These are phyloP conservation scores for Cercospora sp. DNA, from an alignment of 2,329 filamentous ascomycete genomes.

Conservation along the genomic window DNA sequence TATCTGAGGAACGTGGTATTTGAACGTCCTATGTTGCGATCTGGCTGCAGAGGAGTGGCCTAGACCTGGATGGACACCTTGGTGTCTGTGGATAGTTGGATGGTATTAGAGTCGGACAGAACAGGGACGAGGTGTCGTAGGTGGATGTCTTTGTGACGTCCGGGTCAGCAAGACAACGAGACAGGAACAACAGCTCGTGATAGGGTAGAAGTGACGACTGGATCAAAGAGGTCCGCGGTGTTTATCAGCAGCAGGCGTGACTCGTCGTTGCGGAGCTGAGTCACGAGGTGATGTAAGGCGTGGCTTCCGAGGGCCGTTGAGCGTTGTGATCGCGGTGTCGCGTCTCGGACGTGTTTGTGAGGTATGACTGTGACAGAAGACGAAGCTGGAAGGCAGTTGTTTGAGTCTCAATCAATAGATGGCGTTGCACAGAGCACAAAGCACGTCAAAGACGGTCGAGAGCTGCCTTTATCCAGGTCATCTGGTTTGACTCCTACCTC, in stretches of 20 bases:
- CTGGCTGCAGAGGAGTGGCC: constrained; percentile 8
- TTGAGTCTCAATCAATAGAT: constrained; percentile 12
- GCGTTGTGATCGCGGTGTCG: constrained; percentile 11
- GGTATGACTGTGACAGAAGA: constrained; percentile 4
- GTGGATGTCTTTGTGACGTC: constrained; percentile 17
- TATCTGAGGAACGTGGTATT: constrained; percentile 12
- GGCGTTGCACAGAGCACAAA: constrained; percentile 23
- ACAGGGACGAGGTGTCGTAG: constrained; percentile 5
- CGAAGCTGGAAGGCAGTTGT: not conserved
- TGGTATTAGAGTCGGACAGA: constrained; percentile 2
- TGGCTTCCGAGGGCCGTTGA: constrained; percentile 2
- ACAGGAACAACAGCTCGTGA: constrained; percentile 15
- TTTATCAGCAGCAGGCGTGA: constrained; percentile 20
- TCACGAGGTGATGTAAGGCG: constrained; percentile 16
- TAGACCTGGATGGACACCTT: constrained; percentile 28
- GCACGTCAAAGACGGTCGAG: constrained; percentile 24
- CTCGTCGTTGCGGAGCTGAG: constrained; percentile 19
- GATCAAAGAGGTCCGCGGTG: constrained; percentile 24
- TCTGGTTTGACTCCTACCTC: constrained; percentile 11
- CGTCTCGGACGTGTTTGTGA: constrained; percentile 6
- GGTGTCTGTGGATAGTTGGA: constrained; percentile 21
- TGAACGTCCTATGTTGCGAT: constrained; percentile 13
- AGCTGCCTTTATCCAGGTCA: constrained; percentile 22
- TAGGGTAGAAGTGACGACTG: constrained; percentile 17
- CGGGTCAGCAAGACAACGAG: not conserved